Evolutionary conservation across 345 rosid genomes (phyloP).

Genomic region (Garcia nutans): DNA sequence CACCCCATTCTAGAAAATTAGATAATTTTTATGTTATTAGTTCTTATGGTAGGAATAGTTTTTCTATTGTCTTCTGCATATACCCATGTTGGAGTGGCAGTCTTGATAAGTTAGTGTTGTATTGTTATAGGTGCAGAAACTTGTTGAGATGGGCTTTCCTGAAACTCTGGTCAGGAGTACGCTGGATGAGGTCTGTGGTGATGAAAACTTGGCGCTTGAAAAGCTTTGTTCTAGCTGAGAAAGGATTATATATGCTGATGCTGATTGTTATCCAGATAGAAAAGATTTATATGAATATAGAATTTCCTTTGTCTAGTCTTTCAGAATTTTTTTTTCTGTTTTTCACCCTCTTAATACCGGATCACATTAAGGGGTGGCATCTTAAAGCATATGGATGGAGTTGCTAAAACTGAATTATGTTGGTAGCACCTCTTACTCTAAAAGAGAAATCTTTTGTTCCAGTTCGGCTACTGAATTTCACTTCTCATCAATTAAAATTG

Average conservation of each 20-base stretch:
- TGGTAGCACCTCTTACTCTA: not conserved
- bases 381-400: not conserved
- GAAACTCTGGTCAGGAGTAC: slow-evolving; percentile 75
- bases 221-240: slow-evolving; percentile 62
- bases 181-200: slow-evolving; percentile 80
- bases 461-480: not conserved
- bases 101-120: slow-evolving; percentile 16
- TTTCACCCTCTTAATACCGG: not conserved
- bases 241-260: not conserved
- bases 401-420: not conserved
- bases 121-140: slow-evolving; percentile 65
- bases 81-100: not conserved
- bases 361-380: not conserved
- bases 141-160: slow-evolving; percentile 94
- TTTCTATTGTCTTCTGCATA: not conserved
- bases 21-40: not conserved
- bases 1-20: not conserved
- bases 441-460: not conserved
- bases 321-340: not conserved
- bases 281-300: slow-evolving; percentile 9
- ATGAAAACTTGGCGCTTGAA: slow-evolving; percentile 95
- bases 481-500: not conserved
- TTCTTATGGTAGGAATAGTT: not conserved
- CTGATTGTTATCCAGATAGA: slow-evolving; percentile 1
- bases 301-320: not conserved